phyloP scores from a whole-genome alignment of 2,329 filamentous ascomycete genomes.

The Phialophora tarda region DNA sequence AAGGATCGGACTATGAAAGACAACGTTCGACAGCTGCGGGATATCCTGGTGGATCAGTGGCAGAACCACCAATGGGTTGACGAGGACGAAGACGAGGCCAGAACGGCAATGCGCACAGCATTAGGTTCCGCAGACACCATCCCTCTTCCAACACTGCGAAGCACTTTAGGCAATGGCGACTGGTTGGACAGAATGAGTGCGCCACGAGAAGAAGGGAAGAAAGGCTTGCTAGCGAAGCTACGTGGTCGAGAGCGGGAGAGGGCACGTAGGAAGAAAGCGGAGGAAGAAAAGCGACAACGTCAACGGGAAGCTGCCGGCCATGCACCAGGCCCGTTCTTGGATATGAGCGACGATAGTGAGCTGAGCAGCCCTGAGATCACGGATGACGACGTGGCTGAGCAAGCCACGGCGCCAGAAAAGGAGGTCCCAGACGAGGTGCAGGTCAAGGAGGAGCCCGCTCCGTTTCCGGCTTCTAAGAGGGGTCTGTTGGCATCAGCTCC shows the following conservation, averaged over 20 bases:
- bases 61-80: slow-evolving; percentile 77
- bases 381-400: slow-evolving; percentile 31
- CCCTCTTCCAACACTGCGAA: slow-evolving; percentile 57
- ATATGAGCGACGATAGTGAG: slow-evolving; percentile 36
- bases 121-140: slow-evolving; percentile 38
- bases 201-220: slow-evolving; percentile 49
- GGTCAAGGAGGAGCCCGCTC: slow-evolving; percentile 30
- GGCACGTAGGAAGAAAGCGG: slow-evolving; percentile 38
- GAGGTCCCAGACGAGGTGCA: slow-evolving; percentile 4
- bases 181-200: slow-evolving; percentile 69
- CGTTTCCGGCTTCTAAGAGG: slow-evolving; percentile 5
- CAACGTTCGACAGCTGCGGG: slow-evolving; percentile 76
- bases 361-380: slow-evolving; percentile 32
- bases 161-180: slow-evolving; percentile 61
- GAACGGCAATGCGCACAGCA: slow-evolving; percentile 68
- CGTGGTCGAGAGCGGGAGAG: slow-evolving; percentile 40
- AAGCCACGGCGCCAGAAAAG: slow-evolving; percentile 11
- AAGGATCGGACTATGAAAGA: slow-evolving; percentile 60
- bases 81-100: slow-evolving; percentile 64
- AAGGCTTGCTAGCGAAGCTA: slow-evolving; percentile 37
- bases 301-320: slow-evolving; percentile 26
- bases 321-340: slow-evolving; percentile 16
- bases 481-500: slow-evolving; percentile 1
- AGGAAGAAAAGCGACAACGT: slow-evolving; percentile 36
- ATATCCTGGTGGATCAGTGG: slow-evolving; percentile 84